Conservation (phyloP, 108 stramenopile genomes). For the Nitzschia inconspicua region DNA sequence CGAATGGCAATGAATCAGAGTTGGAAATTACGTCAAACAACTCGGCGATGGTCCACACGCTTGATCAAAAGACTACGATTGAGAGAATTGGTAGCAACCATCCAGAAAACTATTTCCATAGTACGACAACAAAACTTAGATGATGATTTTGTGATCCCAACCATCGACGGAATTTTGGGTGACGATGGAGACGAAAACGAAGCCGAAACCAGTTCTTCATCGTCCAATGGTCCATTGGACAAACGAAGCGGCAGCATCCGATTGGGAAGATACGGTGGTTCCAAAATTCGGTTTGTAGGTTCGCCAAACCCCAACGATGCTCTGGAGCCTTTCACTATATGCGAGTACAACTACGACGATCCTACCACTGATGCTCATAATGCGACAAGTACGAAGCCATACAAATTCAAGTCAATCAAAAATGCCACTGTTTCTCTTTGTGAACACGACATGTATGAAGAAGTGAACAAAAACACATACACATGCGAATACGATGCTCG, state of each 20-base stretch:
- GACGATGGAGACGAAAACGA: neutral
- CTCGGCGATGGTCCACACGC: too few relatives aligned
- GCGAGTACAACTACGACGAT: constrained; percentile 29
- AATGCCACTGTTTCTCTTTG: constrained; percentile 1
- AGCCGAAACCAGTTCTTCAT: neutral
- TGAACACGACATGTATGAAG: constrained; percentile 34
- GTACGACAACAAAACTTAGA: neutral
- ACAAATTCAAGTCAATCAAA: neutral
- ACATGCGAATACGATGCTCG: constrained; percentile 54
- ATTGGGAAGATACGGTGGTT: constrained; percentile 54
- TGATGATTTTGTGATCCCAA: neutral
- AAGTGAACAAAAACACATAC: constrained; percentile 17
- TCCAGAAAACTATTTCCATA: neutral
- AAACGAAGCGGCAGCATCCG: constrained; percentile 30
- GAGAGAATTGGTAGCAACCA: neutral
- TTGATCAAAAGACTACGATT: too few relatives aligned
- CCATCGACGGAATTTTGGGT: too few relatives aligned
- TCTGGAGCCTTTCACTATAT: constrained; percentile 52
- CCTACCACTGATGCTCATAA: neutral
- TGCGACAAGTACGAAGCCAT: neutral
- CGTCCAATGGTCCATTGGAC: neutral
- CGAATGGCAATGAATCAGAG: neutral
- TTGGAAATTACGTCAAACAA: neutral
- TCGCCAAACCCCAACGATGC: constrained; percentile 46
- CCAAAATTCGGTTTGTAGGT: constrained; percentile 43